A percentile compares a stretch with the other conserved stretches of the same genome.
phyloP scores from a whole-genome alignment of 208 protist species.

The Herpetomonas samuelpessoai region DNA sequence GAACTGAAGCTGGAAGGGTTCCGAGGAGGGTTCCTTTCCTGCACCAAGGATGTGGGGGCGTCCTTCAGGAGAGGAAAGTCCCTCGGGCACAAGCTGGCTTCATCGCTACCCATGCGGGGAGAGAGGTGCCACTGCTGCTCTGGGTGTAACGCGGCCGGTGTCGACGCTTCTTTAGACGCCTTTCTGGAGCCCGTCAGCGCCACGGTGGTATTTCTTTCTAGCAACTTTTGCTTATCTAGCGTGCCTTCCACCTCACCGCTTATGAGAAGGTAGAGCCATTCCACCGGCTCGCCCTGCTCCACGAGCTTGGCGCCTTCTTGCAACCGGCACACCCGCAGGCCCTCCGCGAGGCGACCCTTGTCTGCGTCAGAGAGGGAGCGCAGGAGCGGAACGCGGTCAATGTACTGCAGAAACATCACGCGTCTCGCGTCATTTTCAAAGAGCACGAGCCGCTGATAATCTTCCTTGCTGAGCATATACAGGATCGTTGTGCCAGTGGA shows the following conservation, averaged over 20 bases:
- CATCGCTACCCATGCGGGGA: too few species aligned
- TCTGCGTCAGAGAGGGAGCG: slow-evolving; percentile 27
- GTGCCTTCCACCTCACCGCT: slow-evolving; percentile 51
- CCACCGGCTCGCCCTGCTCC: slow-evolving; percentile 37
- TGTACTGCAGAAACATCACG: slow-evolving; percentile 53
- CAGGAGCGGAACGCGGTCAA: slow-evolving; percentile 47
- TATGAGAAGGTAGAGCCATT: slow-evolving; percentile 84
- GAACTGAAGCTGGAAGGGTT: too few species aligned
- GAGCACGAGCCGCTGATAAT: slow-evolving; percentile 50
- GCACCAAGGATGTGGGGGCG: too few species aligned
- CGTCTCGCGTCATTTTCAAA: slow-evolving; percentile 41
- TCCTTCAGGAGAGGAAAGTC: too few species aligned
- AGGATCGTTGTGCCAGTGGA: slow-evolving; percentile 29
- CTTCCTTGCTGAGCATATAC: slow-evolving; percentile 41
- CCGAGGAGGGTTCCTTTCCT: too few species aligned
- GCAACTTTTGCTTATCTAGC: background rate
- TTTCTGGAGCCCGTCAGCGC: background rate
- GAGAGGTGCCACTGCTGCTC: too few species aligned
- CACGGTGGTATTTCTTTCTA: slow-evolving; percentile 1
- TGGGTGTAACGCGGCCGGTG: too few species aligned
- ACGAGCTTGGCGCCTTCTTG: slow-evolving; percentile 35
- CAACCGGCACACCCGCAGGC: slow-evolving; percentile 53
- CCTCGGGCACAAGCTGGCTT: too few species aligned
- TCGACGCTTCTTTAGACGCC: background rate
- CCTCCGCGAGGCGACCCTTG: slow-evolving; percentile 52